Evolutionary conservation across 2,329 filamentous ascomycete species (phyloP).

Genomic region (Cladosporium velox): DNA sequence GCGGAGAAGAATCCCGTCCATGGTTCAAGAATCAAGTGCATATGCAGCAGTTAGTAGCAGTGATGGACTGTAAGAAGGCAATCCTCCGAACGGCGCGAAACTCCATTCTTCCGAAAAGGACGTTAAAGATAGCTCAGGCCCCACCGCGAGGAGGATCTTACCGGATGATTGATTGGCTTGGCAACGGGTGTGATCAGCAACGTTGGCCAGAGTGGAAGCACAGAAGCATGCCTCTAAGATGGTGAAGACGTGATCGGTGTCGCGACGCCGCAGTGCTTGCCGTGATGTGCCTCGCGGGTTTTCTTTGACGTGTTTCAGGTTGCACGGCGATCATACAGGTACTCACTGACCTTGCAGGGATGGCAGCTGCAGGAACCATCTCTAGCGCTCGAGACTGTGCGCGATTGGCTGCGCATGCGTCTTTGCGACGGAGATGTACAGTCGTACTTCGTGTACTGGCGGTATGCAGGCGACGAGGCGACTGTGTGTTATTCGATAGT

Average conservation of each 20-base stretch:
- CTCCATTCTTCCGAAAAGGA: slow-evolving; percentile 6
- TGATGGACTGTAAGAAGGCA: not conserved
- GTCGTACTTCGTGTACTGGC: not conserved
- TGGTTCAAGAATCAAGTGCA: not conserved
- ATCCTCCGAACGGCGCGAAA: not conserved
- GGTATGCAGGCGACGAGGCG: not conserved
- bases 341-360: slow-evolving; percentile 8
- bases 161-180: slow-evolving; percentile 17
- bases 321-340: slow-evolving; percentile 16
- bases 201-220: not conserved
- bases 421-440: not conserved
- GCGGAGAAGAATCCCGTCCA: not conserved
- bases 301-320: slow-evolving; percentile 18
- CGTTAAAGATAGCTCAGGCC: slow-evolving; percentile 8
- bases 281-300: not conserved
- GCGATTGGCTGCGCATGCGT: slow-evolving; percentile 10
- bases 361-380: slow-evolving; percentile 12
- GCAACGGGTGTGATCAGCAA: slow-evolving; percentile 19
- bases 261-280: not conserved
- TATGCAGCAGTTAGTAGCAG: not conserved
- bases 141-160: slow-evolving; percentile 4
- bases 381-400: not conserved
- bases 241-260: slow-evolving; percentile 2
- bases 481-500: not conserved
- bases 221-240: not conserved